Base-by-base conservation (phyloP, 2,329 filamentous ascomycete genomes). In the Boeremia lycopersici region DNA sequence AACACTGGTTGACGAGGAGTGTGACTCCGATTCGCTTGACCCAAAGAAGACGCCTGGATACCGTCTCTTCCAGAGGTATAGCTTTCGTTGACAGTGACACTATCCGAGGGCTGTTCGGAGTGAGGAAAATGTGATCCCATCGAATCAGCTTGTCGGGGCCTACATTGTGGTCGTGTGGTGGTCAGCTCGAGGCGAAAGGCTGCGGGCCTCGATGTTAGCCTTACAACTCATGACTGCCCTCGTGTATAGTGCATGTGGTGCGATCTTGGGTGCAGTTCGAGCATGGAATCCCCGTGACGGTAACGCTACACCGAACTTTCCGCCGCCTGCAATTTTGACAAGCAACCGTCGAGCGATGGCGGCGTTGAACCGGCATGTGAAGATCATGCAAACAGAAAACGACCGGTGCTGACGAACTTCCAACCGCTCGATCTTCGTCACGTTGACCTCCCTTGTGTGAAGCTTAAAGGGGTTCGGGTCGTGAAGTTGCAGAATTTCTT, bases 281-380 rank as follows among this genome's bases (percentile, higher is more conserved):
- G 28, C 53, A 56, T n/a, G 53, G 53, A 40, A 56, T 26, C 13
- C 47, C 53, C 30, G 53, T 56, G 15, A 59, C 38, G 13, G 52
- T 50, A 10, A 45, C 47, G 31, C 48, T 55, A 28, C 56, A 56
- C 12, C 56, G 52, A 2, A 59, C 52, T 29, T 59, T 59, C n/a
- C 56, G 56, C 11, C 52, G 48, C 36, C 48, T 48, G 40, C 56
- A 59, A 23, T 52, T 45, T 12, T 48, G 47, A 25, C 56, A 59
- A 19, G 56, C 53, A 23, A 56, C 47, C 6, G 53, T 31, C 8
- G 53, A 56, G 12, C 48, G 41, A 47, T 56, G 53, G 4, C 53
- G 53, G 23, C 48, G 48, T 28, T 54, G 51, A 8, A 11, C 45
- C 12, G 45, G 51, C 51, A 54, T 54, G 34, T 19, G 34, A 17